phyloP scores from a whole-genome alignment of 805 yeast genomes.

The Starmera dryadoides region DNA sequence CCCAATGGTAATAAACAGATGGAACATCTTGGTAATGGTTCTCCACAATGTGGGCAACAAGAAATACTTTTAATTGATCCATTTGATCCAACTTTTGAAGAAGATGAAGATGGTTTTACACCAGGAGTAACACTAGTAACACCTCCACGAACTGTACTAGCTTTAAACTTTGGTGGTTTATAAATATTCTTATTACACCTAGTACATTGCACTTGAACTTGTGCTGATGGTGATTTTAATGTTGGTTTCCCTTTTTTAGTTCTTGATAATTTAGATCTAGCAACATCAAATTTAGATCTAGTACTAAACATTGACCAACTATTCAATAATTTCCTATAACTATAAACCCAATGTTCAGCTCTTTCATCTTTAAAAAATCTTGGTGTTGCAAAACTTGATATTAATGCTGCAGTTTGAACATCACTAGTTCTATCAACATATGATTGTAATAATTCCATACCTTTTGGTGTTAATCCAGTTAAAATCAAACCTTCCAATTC shows the following conservation, averaged over 20 bases:
- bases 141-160: too few species aligned
- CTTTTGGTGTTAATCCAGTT: constrained; percentile 87
- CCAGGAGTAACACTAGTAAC: constrained; percentile 3
- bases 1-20: constrained; percentile 82
- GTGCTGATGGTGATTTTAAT: constrained; percentile 53
- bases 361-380: constrained; percentile 68
- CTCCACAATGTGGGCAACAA: constrained; percentile 79
- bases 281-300: constrained; percentile 82
- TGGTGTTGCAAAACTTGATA: constrained; percentile 78
- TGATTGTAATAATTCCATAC: constrained; percentile 73
- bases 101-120: too few species aligned
- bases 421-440: constrained; percentile 87
- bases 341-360: constrained; percentile 71
- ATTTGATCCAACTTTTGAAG: background rate
- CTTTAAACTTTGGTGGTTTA: constrained; percentile 18
- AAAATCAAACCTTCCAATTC: constrained; percentile 86
- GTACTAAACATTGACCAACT: constrained; percentile 75
- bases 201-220: constrained; percentile 73
- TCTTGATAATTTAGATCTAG: constrained; percentile 57
- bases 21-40: constrained; percentile 84
- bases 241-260: constrained; percentile 41
- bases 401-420: constrained; percentile 84
- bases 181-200: constrained; percentile 73
- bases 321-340: constrained; percentile 61
- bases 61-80: constrained; percentile 6